Evolutionary conservation across 441 rosid species (phyloP), one percentile per base, ranked within the genome.

Genomic region (Metrosideros polymorpha): DNA sequence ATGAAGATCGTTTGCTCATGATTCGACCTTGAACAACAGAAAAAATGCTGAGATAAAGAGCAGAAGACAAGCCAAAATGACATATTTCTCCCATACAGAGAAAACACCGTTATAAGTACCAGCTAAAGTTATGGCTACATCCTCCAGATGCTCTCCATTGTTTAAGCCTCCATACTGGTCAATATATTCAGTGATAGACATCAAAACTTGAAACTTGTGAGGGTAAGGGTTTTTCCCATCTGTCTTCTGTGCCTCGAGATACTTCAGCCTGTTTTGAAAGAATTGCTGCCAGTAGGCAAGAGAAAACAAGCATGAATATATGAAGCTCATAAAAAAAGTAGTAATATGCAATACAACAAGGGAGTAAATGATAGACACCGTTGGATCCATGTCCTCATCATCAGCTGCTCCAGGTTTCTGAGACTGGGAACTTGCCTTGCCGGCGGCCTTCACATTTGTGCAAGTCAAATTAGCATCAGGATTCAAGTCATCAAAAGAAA

Each of bases 361-460:
- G 45, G 45, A 29, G 84, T 39, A 61, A 55, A 32, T 22, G 27
- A 84, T 51, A 35, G 22, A 86, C 91, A 97, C 99, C 52, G 96
- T 95, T 51, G 98, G 96, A 87, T 96, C 98, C 96, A 94, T 95
- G 59, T 96, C 96, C 6, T 96, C 97, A 75, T 94, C 94, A 82
- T 93, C 99, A 86, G 91, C 94, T 86, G 91, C 93, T 42, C 88
- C 90, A 61, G 92, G 77, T 88, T 90, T 93, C 90, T 89, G 91
- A 88, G 50, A 88, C n/a, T 90, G 93, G 47, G 90, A 84, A 86
- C 88, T 87, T 19, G 89, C 89, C 79, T 51, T 86, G 35, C 55
- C 42, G 51, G 89, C 88, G 27, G 86, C 87, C 89, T 88, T 71
- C 50, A 57, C 17, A 86, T 87, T 92, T 76, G 89, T 91, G 79